phyloP scores from a whole-genome alignment of 495 filamentous ascomycete species.

The Penicillium coprophilum region DNA sequence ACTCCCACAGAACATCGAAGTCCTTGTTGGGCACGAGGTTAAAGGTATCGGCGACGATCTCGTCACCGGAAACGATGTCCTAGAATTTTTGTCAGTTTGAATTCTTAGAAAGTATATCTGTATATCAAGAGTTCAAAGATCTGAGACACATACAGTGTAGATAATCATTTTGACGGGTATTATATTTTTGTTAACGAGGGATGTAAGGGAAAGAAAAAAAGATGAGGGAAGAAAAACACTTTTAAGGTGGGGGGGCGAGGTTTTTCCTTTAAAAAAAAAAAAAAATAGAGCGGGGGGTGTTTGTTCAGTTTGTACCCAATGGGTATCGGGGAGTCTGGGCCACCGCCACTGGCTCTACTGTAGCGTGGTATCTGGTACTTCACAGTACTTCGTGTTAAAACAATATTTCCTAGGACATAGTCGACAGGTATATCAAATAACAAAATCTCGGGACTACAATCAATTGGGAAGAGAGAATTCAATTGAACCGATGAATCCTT shows the following conservation, averaged over 20 bases:
- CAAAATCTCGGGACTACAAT: not conserved
- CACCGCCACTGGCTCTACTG: not conserved
- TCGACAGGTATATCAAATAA: not conserved
- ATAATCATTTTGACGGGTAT: constrained; percentile 77
- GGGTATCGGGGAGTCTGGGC: constrained; percentile 10
- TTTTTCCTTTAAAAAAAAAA: constrained; percentile 34
- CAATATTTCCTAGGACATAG: not conserved
- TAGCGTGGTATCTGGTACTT: constrained; percentile 1
- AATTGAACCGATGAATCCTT: not conserved
- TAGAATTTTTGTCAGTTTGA: constrained; percentile 35
- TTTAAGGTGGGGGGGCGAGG: constrained; percentile 33
- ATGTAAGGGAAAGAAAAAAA: constrained; percentile 22
- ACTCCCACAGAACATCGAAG: constrained; percentile 78
- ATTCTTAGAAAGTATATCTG: too few species aligned
- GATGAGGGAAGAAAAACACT: constrained; percentile 37
- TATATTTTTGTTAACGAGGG: constrained; percentile 19
- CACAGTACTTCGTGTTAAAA: not conserved
- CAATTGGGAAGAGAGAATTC: not conserved
- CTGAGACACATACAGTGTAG: constrained; percentile 65
- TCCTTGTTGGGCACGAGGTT: constrained; percentile 60
- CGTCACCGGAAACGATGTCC: constrained; percentile 89
- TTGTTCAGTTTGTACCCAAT: constrained; percentile 28
- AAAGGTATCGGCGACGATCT: constrained; percentile 95
- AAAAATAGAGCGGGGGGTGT: constrained; percentile 7
- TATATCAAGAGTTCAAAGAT: too few species aligned